These are phyloP conservation scores for Pseudognaphalium luteoalbum DNA, from an alignment of 129 eudicot species.

Conservation along the genomic window DNA sequence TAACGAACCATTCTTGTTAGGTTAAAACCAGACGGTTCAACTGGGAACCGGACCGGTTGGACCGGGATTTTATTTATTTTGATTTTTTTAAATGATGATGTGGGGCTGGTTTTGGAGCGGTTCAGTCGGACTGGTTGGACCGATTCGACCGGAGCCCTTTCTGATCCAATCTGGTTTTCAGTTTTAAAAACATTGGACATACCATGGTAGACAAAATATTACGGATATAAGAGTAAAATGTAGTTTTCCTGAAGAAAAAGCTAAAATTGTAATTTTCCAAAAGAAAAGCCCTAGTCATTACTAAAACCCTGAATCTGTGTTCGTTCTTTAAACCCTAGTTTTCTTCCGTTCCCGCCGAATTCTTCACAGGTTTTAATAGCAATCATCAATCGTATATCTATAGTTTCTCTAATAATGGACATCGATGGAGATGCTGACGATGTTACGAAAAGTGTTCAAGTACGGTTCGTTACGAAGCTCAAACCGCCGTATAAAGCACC, in stretches of 20 bases:
- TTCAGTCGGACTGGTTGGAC: too few species aligned
- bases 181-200: too few species aligned
- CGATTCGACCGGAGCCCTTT: too few species aligned
- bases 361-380: neutral
- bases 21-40: too few species aligned
- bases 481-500: slow-evolving; percentile 66
- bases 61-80: too few species aligned
- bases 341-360: slow-evolving; percentile 18
- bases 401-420: slow-evolving; percentile 38
- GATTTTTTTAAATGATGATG: too few species aligned
- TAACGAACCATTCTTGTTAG: too few species aligned
- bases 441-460: slow-evolving; percentile 59
- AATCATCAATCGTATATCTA: neutral
- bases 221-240: neutral
- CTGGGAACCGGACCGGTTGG: too few species aligned
- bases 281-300: neutral
- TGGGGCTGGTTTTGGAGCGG: too few species aligned
- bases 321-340: slow-evolving; percentile 20
- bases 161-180: too few species aligned
- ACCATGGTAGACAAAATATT: too few species aligned
- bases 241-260: neutral
- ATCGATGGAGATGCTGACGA: slow-evolving; percentile 58
- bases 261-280: neutral
- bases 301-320: slow-evolving; percentile 7
- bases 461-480: slow-evolving; percentile 73